These are phyloP conservation scores for Komagataella pastoris DNA, from an alignment of 805 yeast genomes.

Conservation along the genomic window DNA sequence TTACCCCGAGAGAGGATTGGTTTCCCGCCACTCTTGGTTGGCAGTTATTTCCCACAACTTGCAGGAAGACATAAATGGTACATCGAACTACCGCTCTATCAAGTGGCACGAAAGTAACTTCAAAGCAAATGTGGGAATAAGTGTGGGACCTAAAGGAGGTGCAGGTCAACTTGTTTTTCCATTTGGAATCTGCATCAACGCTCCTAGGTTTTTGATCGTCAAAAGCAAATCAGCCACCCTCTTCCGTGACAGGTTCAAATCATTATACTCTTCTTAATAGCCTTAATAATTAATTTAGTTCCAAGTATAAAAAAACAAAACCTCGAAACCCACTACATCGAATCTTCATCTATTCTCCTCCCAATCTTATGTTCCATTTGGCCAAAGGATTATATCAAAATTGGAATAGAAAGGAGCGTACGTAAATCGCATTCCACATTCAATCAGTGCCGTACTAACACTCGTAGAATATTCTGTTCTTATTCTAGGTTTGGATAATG, in stretches of 20 bases:
- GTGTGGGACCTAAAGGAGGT: conserved; percentile 14
- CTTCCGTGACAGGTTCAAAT: background rate
- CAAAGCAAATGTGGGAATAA: conserved; percentile 3
- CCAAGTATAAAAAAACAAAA: background rate
- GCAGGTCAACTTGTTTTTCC: conserved; percentile 14
- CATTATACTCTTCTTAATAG: background rate
- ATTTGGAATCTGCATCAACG: background rate
- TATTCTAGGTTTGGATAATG: conserved; percentile 86
- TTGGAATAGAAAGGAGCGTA: conserved; percentile 43
- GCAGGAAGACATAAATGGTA: background rate
- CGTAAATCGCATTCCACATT: conserved; percentile 4
- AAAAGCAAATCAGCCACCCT: background rate
- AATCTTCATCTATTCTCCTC: background rate
- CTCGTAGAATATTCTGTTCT: conserved; percentile 52
- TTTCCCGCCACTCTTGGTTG: conserved; percentile 6
- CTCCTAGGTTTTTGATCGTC: no score
- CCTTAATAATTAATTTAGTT: no score
- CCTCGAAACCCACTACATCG: background rate
- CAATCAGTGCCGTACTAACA: background rate
- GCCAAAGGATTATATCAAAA: conserved; percentile 46
- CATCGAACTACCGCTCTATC: background rate
- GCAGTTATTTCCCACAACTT: conserved; percentile 9
- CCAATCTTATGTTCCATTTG: conserved; percentile 46
- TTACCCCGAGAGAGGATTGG: conserved; percentile 11
- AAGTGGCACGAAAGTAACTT: conserved; percentile 1